Evolutionary conservation across 2,329 filamentous ascomycete species (phyloP).

Genomic region (Aspergillus sp.): DNA sequence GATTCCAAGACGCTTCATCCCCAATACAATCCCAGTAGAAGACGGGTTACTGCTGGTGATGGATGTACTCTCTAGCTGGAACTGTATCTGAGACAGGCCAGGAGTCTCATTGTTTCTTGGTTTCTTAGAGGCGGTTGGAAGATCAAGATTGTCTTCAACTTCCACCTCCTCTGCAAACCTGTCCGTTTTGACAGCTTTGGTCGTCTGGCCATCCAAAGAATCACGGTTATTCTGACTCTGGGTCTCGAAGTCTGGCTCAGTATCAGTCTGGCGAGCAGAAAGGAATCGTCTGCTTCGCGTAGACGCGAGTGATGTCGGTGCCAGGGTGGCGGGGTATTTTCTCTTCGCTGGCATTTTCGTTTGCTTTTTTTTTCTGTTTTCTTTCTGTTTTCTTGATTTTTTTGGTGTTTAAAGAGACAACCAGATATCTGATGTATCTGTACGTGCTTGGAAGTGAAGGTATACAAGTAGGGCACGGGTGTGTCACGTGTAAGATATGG

Average conservation of each 20-base stretch:
- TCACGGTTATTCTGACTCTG: background rate
- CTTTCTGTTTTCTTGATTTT: no score
- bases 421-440: background rate
- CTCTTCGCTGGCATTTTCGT: background rate
- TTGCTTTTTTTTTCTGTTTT: no score
- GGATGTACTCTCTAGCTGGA: background rate
- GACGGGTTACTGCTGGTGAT: background rate
- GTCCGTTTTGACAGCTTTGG: background rate
- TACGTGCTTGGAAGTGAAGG: conserved; percentile 1
- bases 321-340: background rate
- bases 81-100: background rate
- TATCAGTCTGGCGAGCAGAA: background rate
- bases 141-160: background rate
- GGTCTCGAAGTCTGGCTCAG: background rate
- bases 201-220: background rate
- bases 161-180: background rate
- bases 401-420: background rate
- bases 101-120: background rate
- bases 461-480: conserved; percentile 7
- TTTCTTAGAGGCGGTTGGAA: background rate
- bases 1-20: background rate
- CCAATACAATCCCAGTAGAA: background rate
- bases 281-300: background rate
- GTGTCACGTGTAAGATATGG: conserved; percentile 14
- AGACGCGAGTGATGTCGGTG: background rate